phyloP scores from a whole-genome alignment of 139 green algal species.

The Ettlia oleoabundans region DNA sequence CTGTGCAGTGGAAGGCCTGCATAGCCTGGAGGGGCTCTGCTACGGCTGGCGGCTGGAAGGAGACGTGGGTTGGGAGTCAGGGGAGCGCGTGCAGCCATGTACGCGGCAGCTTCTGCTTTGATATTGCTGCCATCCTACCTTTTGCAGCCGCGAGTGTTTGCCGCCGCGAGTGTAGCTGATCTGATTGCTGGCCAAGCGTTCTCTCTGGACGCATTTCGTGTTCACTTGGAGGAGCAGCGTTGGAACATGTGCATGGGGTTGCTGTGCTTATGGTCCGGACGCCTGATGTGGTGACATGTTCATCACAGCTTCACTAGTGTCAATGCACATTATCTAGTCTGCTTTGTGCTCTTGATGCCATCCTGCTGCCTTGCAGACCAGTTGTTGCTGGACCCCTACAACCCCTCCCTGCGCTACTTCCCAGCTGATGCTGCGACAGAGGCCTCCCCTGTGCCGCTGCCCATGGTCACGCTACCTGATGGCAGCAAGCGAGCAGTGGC shows the following conservation, averaged over 20 bases:
- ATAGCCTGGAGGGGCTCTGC: slow-evolving; percentile 55
- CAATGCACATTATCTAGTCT: not conserved
- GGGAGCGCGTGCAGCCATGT: slow-evolving; percentile 63
- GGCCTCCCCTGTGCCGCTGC: slow-evolving; percentile 40
- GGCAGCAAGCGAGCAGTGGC: slow-evolving; percentile 42
- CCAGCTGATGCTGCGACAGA: slow-evolving; percentile 50
- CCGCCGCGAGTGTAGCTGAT: too few species aligned
- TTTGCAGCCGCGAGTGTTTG: too few species aligned
- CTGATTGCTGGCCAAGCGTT: too few species aligned
- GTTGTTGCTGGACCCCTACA: slow-evolving; percentile 70
- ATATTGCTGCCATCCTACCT: too few species aligned
- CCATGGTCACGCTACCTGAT: slow-evolving; percentile 22
- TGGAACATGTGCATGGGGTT: not conserved
- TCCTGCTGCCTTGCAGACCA: slow-evolving; percentile 36
- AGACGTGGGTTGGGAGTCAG: slow-evolving; percentile 62
- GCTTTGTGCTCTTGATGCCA: not conserved
- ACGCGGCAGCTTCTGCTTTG: not conserved
- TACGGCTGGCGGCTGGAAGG: slow-evolving; percentile 71
- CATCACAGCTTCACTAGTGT: not conserved
- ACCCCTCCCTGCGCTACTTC: slow-evolving; percentile 48
- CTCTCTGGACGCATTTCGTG: too few species aligned
- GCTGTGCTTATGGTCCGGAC: not conserved
- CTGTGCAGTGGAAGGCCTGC: slow-evolving; percentile 18
- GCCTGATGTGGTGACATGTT: not conserved
- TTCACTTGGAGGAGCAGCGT: not conserved